Evolutionary conservation across 1,284 basidiomycete species (phyloP).

Genomic region (Testicularia cyperi): DNA sequence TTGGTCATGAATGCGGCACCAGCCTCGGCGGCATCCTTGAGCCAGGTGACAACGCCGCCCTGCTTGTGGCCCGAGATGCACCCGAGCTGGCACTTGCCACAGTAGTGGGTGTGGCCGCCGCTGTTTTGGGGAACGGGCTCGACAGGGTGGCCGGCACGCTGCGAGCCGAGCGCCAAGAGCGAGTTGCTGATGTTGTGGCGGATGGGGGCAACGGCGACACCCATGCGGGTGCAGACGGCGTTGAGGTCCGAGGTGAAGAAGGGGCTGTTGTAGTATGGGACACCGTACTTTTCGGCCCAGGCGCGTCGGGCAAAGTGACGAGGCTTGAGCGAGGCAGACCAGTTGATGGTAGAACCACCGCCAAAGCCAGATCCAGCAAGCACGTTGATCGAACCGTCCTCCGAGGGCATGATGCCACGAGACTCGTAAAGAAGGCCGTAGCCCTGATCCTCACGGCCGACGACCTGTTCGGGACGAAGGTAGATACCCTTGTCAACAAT

Average conservation of each 20-base stretch:
- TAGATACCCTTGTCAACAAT: constrained; percentile 63
- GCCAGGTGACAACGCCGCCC: constrained; percentile 59
- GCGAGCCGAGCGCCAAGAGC: constrained; percentile 56
- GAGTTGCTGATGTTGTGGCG: constrained; percentile 61
- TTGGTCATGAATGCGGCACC: constrained; percentile 60
- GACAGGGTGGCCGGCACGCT: constrained; percentile 57
- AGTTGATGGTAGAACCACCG: constrained; percentile 64
- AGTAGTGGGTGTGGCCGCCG: constrained; percentile 60
- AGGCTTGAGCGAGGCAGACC: constrained; percentile 62
- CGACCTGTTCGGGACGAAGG: constrained; percentile 57
- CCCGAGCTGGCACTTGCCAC: constrained; percentile 62
- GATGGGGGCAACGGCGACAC: constrained; percentile 56
- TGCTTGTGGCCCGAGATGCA: constrained; percentile 61
- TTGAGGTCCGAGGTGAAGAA: constrained; percentile 60
- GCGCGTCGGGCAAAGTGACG: constrained; percentile 61
- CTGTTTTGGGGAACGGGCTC: constrained; percentile 61
- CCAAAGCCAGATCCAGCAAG: constrained; percentile 62
- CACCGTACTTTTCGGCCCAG: constrained; percentile 61
- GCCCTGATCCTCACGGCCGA: constrained; percentile 58
- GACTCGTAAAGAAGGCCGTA: constrained; percentile 61
- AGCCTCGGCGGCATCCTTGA: constrained; percentile 60
- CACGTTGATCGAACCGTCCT: constrained; percentile 60
- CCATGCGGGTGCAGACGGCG: constrained; percentile 61
- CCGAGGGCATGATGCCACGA: constrained; percentile 60
- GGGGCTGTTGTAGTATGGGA: constrained; percentile 60